Evolutionary conservation across 1,284 basidiomycete species (phyloP).

Genomic region (Ustilago esculenta): DNA sequence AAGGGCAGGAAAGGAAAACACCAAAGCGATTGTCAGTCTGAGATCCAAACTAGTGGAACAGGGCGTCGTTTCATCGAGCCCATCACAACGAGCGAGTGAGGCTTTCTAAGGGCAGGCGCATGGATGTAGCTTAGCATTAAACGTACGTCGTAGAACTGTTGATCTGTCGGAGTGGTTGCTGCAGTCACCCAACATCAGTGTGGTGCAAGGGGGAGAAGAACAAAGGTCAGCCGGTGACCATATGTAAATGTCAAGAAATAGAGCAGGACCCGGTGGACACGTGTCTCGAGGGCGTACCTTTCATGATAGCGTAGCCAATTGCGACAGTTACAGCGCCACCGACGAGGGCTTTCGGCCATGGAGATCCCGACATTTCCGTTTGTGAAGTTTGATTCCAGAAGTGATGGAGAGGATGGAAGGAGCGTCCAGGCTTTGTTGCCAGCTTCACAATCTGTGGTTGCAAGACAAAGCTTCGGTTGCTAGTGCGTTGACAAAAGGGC

Average conservation of each 20-base stretch:
- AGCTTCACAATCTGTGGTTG: not conserved
- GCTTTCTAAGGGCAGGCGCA: not conserved
- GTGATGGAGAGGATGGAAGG: conserved; percentile 9
- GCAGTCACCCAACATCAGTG: conserved; percentile 2
- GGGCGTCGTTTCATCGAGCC: not conserved
- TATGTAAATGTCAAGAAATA: conserved; percentile 14
- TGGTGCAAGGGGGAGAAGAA: not conserved
- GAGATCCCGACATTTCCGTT: conserved; percentile 31
- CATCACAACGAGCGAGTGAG: too few species aligned
- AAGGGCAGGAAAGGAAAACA: not conserved
- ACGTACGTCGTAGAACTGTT: conserved; percentile 61
- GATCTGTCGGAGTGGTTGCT: conserved; percentile 59
- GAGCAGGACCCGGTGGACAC: not conserved
- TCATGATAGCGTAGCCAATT: conserved; percentile 58
- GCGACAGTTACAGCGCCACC: conserved; percentile 40
- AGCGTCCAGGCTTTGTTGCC: not conserved
- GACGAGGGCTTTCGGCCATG: conserved; percentile 44
- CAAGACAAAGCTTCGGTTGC: not conserved
- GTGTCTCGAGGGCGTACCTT: conserved; percentile 43
- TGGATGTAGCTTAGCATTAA: not conserved
- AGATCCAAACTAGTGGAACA: conserved; percentile 1
- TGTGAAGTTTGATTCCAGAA: not conserved
- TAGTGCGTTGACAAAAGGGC: not conserved
- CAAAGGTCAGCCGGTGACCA: not conserved
- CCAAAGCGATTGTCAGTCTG: conserved; percentile 8